Conservation (phyloP, 2,329 filamentous ascomycete species). For the Fusarium setosum region DNA sequence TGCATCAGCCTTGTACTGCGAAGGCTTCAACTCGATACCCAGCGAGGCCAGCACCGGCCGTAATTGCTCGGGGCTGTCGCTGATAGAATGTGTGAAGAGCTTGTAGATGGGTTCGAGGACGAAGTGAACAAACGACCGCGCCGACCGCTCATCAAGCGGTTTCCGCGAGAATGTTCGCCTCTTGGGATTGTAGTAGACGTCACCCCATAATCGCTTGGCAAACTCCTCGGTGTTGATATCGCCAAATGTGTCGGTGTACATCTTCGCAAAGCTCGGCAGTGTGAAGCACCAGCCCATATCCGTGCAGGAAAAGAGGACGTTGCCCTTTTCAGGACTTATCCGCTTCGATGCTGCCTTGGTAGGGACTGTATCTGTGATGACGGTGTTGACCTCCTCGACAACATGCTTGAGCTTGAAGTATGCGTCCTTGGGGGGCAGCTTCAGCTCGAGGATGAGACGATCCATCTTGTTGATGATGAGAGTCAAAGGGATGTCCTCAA, state of each 20-base stretch:
- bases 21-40: conserved; percentile 89
- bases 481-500: conserved; percentile 89
- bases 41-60: conserved; percentile 81
- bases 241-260: conserved; percentile 92
- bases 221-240: conserved; percentile 87
- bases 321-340: conserved; percentile 95
- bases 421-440: conserved; percentile 92
- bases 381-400: conserved; percentile 97
- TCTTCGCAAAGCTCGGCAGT: conserved; percentile 90
- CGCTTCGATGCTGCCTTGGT: conserved; percentile 82
- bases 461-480: conserved; percentile 98
- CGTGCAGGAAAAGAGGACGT: conserved; percentile 95
- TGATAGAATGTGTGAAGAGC: conserved; percentile 93
- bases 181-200: conserved; percentile 93
- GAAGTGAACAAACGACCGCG: conserved; percentile 92
- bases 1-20: conserved; percentile 90
- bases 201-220: conserved; percentile 88
- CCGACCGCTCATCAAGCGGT: conserved; percentile 80
- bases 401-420: conserved; percentile 99
- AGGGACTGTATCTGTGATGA: conserved; percentile 89
- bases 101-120: conserved; percentile 98
- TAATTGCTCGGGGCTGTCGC: conserved; percentile 86
- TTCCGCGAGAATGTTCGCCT: conserved; percentile 95
- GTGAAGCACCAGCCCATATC: conserved; percentile 98
- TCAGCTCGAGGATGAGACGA: conserved; percentile 91